These are phyloP conservation scores for Eimeria sp. DNA, from an alignment of 169 alveolate species.

Conservation along the genomic window DNA sequence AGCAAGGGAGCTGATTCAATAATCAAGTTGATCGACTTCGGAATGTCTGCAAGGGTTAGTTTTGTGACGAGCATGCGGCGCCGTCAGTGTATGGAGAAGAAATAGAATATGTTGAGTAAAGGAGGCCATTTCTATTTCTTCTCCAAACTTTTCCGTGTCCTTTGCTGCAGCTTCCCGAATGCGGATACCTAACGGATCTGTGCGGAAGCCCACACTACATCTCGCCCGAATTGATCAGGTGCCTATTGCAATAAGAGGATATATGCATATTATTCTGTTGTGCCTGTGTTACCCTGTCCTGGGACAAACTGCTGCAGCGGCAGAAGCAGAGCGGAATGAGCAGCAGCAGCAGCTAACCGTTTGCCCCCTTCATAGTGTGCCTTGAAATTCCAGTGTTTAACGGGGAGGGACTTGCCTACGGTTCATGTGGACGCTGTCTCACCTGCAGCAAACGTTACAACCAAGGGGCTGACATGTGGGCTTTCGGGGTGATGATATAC, in stretches of 20 bases:
- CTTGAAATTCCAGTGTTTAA: neutral
- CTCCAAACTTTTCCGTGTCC: neutral
- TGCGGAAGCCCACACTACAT: slow-evolving; percentile 90
- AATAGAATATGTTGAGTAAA: too few relatives aligned
- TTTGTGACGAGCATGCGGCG: neutral
- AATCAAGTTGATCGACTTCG: slow-evolving; percentile 88
- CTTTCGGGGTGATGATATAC: slow-evolving; percentile 88
- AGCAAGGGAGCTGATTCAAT: slow-evolving; percentile 81
- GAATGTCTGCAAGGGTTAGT: slow-evolving; percentile 88
- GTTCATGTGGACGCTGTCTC: neutral
- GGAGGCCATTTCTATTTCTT: too few relatives aligned
- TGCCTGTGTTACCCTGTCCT: neutral
- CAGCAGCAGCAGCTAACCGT: neutral
- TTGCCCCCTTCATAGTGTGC: neutral
- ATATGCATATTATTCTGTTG: neutral
- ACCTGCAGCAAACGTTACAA: slow-evolving; percentile 85
- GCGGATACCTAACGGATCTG: slow-evolving; percentile 86
- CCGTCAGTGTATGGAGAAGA: neutral
- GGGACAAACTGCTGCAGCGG: neutral
- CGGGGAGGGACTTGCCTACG: neutral
- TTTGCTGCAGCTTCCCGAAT: slow-evolving; percentile 70
- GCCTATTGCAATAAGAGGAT: neutral
- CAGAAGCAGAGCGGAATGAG: neutral
- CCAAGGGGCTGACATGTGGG: slow-evolving; percentile 89
- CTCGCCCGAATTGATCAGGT: slow-evolving; percentile 89